Evolutionary conservation across 345 rosid species (phyloP).

Genomic region (rapeseed (Brassica napus)): Da-Ae NC_063434.1:23723501-23724000

Average conservation of each 20-base stretch:
- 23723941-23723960: conserved; percentile 90
- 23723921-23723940: conserved; percentile 82
- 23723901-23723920: conserved; percentile 85
- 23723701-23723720: conserved; percentile 25
- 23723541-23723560: background rate
- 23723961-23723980: conserved; percentile 44
- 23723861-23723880: conserved; percentile 96
- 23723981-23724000: conserved; percentile 41
- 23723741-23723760: conserved; percentile 48
- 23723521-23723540: conserved; percentile 35
- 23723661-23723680: conserved; percentile 22
- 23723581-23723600: background rate
- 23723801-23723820: conserved; percentile 90
- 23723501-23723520: conserved; percentile 32
- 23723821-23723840: conserved; percentile 94
- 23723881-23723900: conserved; percentile 93
- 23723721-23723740: conserved; percentile 60
- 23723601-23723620: background rate
- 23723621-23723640: conserved; percentile 26
- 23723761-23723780: conserved; percentile 46
- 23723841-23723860: conserved; percentile 84
- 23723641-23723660: conserved; percentile 10
- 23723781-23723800: conserved; percentile 76
- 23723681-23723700: conserved; percentile 27
- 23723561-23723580: background rate